A percentile compares a stretch with the other conserved stretches of the same genome.
Conservation (phyloP, 108 stramenopile genomes). For the Pelagomonas calceolata region DNA sequence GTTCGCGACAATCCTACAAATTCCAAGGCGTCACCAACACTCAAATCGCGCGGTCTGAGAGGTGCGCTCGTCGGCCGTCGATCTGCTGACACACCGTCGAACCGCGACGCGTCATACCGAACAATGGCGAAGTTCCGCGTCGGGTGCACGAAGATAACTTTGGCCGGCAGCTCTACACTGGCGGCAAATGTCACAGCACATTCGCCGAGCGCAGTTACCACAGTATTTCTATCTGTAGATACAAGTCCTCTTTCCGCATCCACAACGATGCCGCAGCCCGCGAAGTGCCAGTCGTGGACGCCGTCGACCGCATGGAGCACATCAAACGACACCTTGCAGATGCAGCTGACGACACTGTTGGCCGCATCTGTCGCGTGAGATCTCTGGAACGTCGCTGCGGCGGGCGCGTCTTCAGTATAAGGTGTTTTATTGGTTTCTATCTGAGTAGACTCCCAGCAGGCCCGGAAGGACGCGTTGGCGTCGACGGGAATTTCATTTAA, state of each 20-base stretch:
- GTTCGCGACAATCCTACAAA: slow-evolving; percentile 7
- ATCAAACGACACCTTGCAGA: slow-evolving; percentile 25
- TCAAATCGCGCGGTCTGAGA: not conserved
- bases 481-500: not conserved
- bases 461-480: not conserved
- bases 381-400: slow-evolving; percentile 1
- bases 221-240: slow-evolving; percentile 38
- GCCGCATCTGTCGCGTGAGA: not conserved
- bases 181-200: slow-evolving; percentile 29
- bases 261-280: slow-evolving; percentile 29
- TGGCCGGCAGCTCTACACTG: slow-evolving; percentile 24
- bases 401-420: slow-evolving; percentile 3
- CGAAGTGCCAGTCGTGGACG: slow-evolving; percentile 9
- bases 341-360: not conserved
- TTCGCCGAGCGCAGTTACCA: slow-evolving; percentile 29
- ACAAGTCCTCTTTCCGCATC: slow-evolving; percentile 33
- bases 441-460: not conserved
- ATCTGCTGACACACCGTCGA: slow-evolving; percentile 1
- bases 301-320: slow-evolving; percentile 31
- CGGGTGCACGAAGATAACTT: slow-evolving; percentile 31
- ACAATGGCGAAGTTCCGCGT: slow-evolving; percentile 28
- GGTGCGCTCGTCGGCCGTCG: not conserved
- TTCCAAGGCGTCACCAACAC: not conserved
- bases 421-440: not conserved
- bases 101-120: slow-evolving; percentile 28